Base-by-base conservation (phyloP, 1,139 yeast genomes). In the Groenewaldozyma auringiensis region DNA sequence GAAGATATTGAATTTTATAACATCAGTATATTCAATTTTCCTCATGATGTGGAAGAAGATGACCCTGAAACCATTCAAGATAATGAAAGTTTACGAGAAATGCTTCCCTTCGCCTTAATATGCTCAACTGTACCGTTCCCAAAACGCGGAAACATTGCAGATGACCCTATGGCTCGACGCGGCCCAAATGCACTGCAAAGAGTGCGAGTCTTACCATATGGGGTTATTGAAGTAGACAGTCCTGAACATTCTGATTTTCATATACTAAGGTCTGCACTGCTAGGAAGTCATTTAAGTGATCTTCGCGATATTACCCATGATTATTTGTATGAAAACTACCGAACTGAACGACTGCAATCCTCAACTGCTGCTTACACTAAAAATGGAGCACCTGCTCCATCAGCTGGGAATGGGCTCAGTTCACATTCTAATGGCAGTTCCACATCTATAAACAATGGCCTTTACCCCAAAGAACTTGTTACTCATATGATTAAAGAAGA, bases 271-370 rank as follows among this genome's bases (percentile, higher is more conserved):
- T 80, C 86, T 47, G 86, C 89, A 2, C 66, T 89, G 42, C 74
- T 89, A 56, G 88, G 92, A 42, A 78, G 94, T 4, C 96, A 89
- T 63, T 72, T 88, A 60, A 85, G 82, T 60, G 96, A 89, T 63
- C 75, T 89, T 66, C 88, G 87, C 67, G 96, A 88, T 60, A 79
- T 81, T 61, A 89, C 96, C 27, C 96, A 87, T 61, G 95, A 88
- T 63, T 81, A 86, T 60, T 70, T 88, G 53, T 89, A 89, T 64
- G 97, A 89, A 65, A 81, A 82, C 49, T 89, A 88, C 65, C 81
- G 97, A 72, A 85, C 96, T 3, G 94, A 84, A 59, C 79, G 94
- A 40, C 74, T 88, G 55, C 83, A 35, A 20, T 35, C 38, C 16
- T 16, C 20, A 11, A 35, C 38, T 35, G 25, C 21, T 11, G 38